Evolutionary conservation across 805 yeast species (phyloP).

Genomic region (Ogataea saltuana): DNA sequence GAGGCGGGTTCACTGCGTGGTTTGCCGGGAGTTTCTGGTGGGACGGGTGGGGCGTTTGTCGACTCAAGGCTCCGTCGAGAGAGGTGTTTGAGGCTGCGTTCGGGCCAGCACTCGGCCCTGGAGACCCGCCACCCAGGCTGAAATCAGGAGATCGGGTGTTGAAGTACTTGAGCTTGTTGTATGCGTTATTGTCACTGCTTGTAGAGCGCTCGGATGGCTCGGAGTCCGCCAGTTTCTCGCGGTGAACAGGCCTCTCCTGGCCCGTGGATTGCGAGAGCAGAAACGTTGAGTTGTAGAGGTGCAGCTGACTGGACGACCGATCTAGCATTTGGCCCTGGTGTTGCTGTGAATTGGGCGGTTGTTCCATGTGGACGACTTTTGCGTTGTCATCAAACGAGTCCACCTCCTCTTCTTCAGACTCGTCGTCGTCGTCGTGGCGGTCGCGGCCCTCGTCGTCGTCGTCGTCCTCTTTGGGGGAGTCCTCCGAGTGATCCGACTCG

Average conservation of each 20-base stretch:
- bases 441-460: conserved; percentile 32
- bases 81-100: too few relatives aligned
- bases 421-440: conserved; percentile 21
- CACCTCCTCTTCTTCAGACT: conserved; percentile 40
- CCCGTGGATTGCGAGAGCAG: conserved; percentile 55
- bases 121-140: neutral
- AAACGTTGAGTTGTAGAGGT: conserved; percentile 19
- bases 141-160: conserved; percentile 5
- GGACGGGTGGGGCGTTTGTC: too few relatives aligned
- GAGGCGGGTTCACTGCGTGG: too few relatives aligned
- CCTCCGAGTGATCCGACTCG: conserved; percentile 27
- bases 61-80: too few relatives aligned
- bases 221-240: too few relatives aligned
- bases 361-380: conserved; percentile 22
- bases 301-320: conserved; percentile 8
- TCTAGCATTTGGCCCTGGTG: too few relatives aligned
- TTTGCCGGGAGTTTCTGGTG: too few relatives aligned
- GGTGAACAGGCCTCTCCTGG: conserved; percentile 38
- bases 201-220: neutral
- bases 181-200: neutral
- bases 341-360: conserved; percentile 8
- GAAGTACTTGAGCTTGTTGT: conserved; percentile 3
- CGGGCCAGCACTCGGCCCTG: too few relatives aligned
- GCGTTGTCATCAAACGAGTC: conserved; percentile 43
- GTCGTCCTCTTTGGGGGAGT: conserved; percentile 21